These are phyloP conservation scores for Parietaria judaica DNA, from an alignment of 306 rosid genomes.

Conservation along the genomic window DNA sequence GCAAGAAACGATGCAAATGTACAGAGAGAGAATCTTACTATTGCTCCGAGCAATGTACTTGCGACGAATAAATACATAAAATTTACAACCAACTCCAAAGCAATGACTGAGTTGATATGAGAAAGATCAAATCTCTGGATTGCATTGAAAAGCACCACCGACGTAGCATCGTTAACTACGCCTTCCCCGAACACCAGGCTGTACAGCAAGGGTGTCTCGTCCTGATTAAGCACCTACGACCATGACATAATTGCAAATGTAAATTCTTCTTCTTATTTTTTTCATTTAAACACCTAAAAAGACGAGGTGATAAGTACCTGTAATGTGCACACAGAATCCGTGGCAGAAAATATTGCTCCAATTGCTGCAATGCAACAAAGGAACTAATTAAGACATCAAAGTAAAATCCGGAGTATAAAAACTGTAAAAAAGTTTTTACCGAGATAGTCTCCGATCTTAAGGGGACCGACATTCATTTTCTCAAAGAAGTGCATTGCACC, in stretches of 20 bases:
- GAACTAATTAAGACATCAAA: slow-evolving; percentile 5
- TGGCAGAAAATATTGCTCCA: slow-evolving; percentile 92
- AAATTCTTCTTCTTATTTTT: not conserved
- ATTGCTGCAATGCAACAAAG: slow-evolving; percentile 67
- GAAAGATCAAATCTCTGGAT: slow-evolving; percentile 88
- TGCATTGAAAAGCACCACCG: slow-evolving; percentile 89
- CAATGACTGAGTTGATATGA: slow-evolving; percentile 58
- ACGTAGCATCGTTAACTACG: slow-evolving; percentile 94
- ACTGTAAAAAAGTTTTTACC: slow-evolving; percentile 38
- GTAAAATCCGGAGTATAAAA: not conserved
- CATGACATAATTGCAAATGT: not conserved
- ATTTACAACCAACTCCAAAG: slow-evolving; percentile 52
- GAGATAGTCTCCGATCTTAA: slow-evolving; percentile 79
- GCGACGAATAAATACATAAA: slow-evolving; percentile 59
- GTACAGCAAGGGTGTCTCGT: slow-evolving; percentile 71
- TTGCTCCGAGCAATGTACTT: slow-evolving; percentile 66
- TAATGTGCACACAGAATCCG: slow-evolving; percentile 93
- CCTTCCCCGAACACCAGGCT: slow-evolving; percentile 96
- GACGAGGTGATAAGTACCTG: slow-evolving; percentile 42
- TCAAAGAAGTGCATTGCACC: slow-evolving; percentile 85
- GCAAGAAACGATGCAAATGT: not conserved
- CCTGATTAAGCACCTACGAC: slow-evolving; percentile 87
- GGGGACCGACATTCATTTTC: slow-evolving; percentile 70
- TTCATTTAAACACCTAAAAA: not conserved
- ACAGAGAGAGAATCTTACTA: slow-evolving; percentile 40